Percentiles rank a stretch among this genome's conserved stretches.
Conservation (phyloP, 768 basidiomycete genomes). For the Trichaptum fuscoviolaceum region DNA sequence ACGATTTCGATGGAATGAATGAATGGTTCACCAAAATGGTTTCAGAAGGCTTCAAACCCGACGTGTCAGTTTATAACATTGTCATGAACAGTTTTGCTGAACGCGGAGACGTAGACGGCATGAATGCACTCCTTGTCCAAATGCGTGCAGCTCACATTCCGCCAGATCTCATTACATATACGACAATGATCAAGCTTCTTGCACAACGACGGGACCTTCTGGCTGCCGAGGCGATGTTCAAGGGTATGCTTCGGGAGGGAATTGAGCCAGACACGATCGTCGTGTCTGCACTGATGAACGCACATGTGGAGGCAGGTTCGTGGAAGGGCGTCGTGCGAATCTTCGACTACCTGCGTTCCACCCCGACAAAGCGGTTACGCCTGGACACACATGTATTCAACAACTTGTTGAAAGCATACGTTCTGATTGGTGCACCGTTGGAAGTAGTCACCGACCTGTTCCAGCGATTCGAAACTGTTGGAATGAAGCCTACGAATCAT, state of each 20-base stretch:
- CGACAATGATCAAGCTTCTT: constrained; percentile 60
- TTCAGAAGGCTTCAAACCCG: constrained; percentile 44
- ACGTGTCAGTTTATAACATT: constrained; percentile 51
- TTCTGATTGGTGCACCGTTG: constrained; percentile 77
- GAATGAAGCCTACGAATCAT: constrained; percentile 51
- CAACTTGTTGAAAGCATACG: constrained; percentile 77
- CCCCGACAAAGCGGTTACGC: constrained; percentile 29
- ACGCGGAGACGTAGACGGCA: constrained; percentile 48
- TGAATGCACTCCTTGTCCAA: constrained; percentile 46
- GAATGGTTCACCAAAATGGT: constrained; percentile 51
- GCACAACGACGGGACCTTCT: constrained; percentile 55
- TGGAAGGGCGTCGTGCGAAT: constrained; percentile 71
- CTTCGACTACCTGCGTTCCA: constrained; percentile 54
- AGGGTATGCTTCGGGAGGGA: constrained; percentile 56
- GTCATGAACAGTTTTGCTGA: constrained; percentile 54
- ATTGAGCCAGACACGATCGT: constrained; percentile 59
- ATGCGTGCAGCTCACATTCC: constrained; percentile 50
- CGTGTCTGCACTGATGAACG: constrained; percentile 73
- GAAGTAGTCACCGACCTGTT: constrained; percentile 57
- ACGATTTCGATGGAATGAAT: constrained; percentile 44
- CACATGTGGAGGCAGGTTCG: constrained; percentile 72
- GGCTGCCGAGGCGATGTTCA: constrained; percentile 63
- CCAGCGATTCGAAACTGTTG: constrained; percentile 41
- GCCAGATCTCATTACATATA: constrained; percentile 54
- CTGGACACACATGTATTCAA: constrained; percentile 65